Base-by-base conservation (phyloP, 768 basidiomycete genomes). In the Rickenella mellea region DNA sequence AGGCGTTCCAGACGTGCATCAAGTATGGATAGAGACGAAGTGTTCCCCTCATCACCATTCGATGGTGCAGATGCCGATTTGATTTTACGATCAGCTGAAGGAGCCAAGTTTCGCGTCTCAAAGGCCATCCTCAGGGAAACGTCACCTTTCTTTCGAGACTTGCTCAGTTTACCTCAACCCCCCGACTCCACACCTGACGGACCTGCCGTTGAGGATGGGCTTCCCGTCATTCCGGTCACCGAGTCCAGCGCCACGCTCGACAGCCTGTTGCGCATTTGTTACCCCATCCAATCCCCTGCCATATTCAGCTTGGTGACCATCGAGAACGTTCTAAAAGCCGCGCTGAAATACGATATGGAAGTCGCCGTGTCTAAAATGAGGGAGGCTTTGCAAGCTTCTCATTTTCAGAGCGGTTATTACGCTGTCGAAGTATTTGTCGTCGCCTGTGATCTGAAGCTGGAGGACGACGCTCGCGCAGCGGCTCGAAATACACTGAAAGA, bases 381-480 rank as follows among this genome's bases (percentile, higher is more conserved):
- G 39, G 60, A 55, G 32, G 55, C 68, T 19, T 70, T 85, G 26
- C 48, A 78, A 12, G 66, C 73, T 0, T 64, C 71, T 5, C 55
- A 53, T 9, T 80, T 78, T 54, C n/a, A n/a, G n/a, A 54, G 78
- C 14, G 48, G 58, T 26, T 50, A 60, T 10, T 64, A 64, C 10
- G 76, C 84, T 7, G 64, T 68, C 11, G 75, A 78, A 10, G 79
- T 84, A 1, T 87, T 79, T 49, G 80, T 82, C 21, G 74, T 84
- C 30, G 81, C 84, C 2, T 74, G 73, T 44, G 74, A 76, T 4
- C 78, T 71, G 43, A 76, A 78, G 15, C 58, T 86, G 11, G 73
- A 78, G 35, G 70, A 75, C 22, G 83, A 83, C 53, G 74, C 78
- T 9, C 65, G 66, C 44, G 52, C 74, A 33, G 80, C 83, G 5